Evolutionary conservation across 2,329 filamentous ascomycete genomes (phyloP).

Genomic region (Aureobasidium sp.): DNA sequence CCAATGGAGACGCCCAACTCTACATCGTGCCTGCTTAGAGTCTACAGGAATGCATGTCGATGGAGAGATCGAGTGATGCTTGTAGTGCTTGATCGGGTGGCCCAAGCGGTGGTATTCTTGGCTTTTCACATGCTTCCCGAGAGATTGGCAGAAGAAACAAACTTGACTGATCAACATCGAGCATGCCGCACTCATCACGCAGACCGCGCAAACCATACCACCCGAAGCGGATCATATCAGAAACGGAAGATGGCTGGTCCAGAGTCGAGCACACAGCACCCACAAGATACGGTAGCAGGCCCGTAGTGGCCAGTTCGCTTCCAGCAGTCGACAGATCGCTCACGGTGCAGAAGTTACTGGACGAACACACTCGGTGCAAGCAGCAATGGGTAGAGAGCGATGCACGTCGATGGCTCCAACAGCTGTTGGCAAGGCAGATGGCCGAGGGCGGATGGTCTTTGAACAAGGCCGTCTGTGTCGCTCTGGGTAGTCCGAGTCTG

Average conservation of each 20-base stretch:
- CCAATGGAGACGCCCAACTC: no score
- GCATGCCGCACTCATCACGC: conserved; percentile 14
- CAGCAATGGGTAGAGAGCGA: background rate
- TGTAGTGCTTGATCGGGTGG: background rate
- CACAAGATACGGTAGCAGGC: background rate
- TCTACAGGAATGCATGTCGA: background rate
- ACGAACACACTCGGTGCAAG: conserved; percentile 4
- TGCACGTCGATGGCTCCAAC: background rate
- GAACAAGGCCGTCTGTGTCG: conserved; percentile 22
- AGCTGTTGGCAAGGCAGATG: background rate
- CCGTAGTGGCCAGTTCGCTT: background rate
- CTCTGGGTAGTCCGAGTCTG: conserved; percentile 23
- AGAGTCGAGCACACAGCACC: conserved; percentile 4
- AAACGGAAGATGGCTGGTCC: conserved; percentile 11
- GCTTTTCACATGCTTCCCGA: background rate
- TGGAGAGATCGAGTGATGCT: background rate
- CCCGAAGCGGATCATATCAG: background rate
- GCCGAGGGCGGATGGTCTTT: conserved; percentile 19
- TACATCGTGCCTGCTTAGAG: background rate
- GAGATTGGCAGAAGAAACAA: background rate
- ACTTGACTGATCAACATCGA: background rate
- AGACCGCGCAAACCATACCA: background rate
- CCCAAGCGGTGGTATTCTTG: background rate
- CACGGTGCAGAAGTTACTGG: conserved; percentile 10
- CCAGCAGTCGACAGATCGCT: conserved; percentile 7